Evolutionary conservation across 1,284 basidiomycete genomes (phyloP).

Genomic region (Ustilago loliicola): DNA sequence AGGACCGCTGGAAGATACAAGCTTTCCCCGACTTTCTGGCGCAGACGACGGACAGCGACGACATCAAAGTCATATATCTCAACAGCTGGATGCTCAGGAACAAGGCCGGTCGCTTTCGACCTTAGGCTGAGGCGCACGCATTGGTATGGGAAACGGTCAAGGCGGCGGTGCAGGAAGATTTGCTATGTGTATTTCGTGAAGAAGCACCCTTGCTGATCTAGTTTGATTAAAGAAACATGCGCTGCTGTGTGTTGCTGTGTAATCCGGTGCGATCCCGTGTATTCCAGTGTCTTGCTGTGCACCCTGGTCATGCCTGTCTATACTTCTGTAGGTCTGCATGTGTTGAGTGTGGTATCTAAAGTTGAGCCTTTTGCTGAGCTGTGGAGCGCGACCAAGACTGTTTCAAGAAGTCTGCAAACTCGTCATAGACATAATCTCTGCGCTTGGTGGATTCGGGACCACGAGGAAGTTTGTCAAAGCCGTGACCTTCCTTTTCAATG

Average conservation of each 20-base stretch:
- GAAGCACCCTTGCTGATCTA: too few species aligned
- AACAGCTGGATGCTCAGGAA: constrained; percentile 34
- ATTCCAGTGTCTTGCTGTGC: not conserved
- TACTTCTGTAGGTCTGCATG: not conserved
- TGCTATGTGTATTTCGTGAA: too few species aligned
- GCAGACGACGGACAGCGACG: constrained; percentile 1
- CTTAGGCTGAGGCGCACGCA: not conserved
- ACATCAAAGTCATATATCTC: constrained; percentile 11
- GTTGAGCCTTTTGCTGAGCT: constrained; percentile 15
- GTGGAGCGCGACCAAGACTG: constrained; percentile 14
- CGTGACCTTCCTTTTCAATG: constrained; percentile 59
- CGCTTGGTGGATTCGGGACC: constrained; percentile 39
- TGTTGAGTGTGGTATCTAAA: not conserved
- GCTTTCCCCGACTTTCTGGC: not conserved
- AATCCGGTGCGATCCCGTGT: too few species aligned
- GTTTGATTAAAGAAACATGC: too few species aligned
- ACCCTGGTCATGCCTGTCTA: not conserved
- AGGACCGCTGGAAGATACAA: not conserved
- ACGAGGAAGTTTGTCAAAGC: constrained; percentile 61
- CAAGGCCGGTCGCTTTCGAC: constrained; percentile 8
- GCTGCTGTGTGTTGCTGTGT: too few species aligned
- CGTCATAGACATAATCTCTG: constrained; percentile 37
- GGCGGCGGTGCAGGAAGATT: too few species aligned
- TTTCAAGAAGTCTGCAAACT: constrained; percentile 65
- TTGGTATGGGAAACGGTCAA: too few species aligned